Base-by-base conservation (phyloP, 2,329 filamentous ascomycete species). In the Trichoderma semiorbis region DNA sequence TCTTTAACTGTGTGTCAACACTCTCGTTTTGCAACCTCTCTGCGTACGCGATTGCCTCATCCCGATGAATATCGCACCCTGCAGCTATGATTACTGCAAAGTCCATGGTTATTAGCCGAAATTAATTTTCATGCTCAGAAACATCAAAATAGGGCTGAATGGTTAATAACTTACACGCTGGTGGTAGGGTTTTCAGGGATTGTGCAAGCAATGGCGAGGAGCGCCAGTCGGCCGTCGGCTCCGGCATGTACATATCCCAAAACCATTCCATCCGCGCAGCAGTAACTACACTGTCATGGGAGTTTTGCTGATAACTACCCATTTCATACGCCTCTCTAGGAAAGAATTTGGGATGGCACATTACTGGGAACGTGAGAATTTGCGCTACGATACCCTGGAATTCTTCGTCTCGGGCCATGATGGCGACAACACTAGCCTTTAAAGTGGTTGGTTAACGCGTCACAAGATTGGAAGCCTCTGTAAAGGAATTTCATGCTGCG, bases 31-130 rank as follows among this genome's bases (percentile, higher is more conserved):
- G 58, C 28, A 83, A 75, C 10, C 77, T 77, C 72, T 82, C 81
- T 7, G 79, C 80, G 61, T 81, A 82, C 2, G 81, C 82, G 34
- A 83, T 75, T 10, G 75, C 80, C 28, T 83, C 82, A 66, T 83
- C 82, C 18, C 81, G 77, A n/a, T 82, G 74, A 3, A 78, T 73
- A 70, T 83, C 82, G 21, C 75, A 74, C 7, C 81, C 81, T 3
- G 77, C 81, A 5, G 78, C 74, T 53, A 81, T 76, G n/a, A 83
- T 74, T 36, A 82, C 80, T 82, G 21, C 8, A 21, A 26, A 57
- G n/a, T 16, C 14, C 18, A 43, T 16, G 16, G 39, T n/a, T 43
- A 43, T 43, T 43, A 43, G 39, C 1, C 0, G 16, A 43, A 5
- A 10, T 18, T 8, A 18, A n/a, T 4, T 43, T 18, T 43, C 39